These are phyloP conservation scores for Leucocoprinus sp. DNA, from an alignment of 768 basidiomycete species.

Conservation along the genomic window DNA sequence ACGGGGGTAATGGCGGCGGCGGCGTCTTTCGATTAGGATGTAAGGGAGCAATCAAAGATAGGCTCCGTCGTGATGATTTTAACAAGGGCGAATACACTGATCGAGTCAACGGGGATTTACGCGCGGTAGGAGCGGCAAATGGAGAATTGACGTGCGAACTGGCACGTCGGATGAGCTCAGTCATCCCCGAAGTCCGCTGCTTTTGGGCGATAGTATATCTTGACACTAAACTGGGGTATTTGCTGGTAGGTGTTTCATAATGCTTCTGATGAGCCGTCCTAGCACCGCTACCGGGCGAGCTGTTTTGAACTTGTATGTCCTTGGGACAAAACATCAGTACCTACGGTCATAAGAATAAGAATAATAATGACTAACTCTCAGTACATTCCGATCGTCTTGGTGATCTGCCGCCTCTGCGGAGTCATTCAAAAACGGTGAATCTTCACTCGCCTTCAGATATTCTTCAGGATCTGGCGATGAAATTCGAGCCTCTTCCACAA, in stretches of 20 bases:
- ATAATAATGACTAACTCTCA: background rate
- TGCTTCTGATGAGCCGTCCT: constrained; percentile 9
- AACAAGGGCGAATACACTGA: constrained; percentile 53
- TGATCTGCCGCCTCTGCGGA: constrained; percentile 12
- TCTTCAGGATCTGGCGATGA: background rate
- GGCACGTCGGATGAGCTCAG: constrained; percentile 67
- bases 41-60: constrained; percentile 67
- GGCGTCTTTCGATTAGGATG: constrained; percentile 69
- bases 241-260: constrained; percentile 6
- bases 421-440: constrained; percentile 10
- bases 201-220: constrained; percentile 42
- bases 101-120: constrained; percentile 9
- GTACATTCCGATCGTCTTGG: constrained; percentile 2
- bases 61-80: constrained; percentile 53
- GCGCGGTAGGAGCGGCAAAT: constrained; percentile 23
- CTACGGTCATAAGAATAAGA: background rate
- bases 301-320: background rate
- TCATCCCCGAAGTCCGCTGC: constrained; percentile 53
- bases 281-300: background rate
- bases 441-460: background rate
- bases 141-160: constrained; percentile 62
- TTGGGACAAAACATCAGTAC: background rate
- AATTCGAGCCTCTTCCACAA: background rate
- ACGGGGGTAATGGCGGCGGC: constrained; percentile 63
- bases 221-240: constrained; percentile 15